Base-by-base conservation (phyloP, 2,329 filamentous ascomycete species). In the Eurotiales sp. region DNA sequence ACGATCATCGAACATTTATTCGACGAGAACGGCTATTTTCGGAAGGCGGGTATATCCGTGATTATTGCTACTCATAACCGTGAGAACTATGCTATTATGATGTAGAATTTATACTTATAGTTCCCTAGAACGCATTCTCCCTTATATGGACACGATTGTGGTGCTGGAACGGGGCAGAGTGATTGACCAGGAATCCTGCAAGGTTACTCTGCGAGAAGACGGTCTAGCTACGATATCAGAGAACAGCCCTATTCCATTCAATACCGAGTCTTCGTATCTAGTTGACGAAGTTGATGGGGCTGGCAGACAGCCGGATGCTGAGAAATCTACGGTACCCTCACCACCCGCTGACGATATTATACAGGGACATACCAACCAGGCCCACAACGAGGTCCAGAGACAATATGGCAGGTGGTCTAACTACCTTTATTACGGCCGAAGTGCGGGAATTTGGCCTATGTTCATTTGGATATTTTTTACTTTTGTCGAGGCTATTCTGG, bases 51-150 rank as follows among this genome's bases (percentile, higher is more conserved):
- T 27, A 27, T 29, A 41, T 48, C 53, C 1, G 40, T 55, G n/a
- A 32, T 52, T 36, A 19, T 52, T 42, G 44, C 34, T 7, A 52
- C 50, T n/a, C 37, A 30, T 37, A 42, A 36, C 12, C 39, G 50
- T 52, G 29, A 32, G 1, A 17, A n/a, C n/a, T 47, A 17, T 22
- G 30, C 30, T 34, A 34, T 30, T 22, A 36, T 37, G 21, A 14
- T 6, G 32, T 43, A 73, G 73, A 2, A 74, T n/a, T n/a, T n/a
- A n/a, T n/a, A n/a, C n/a, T n/a, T n/a, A n/a, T n/a, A n/a, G n/a
- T n/a, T n/a, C n/a, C 29, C 36, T 42, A 50, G 39, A 50, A 17
- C 46, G 37, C 1, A 15, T 51, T 19, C 11, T 51, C 23, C 23
- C 41, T 8, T 46, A 14, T 12, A 21, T 22, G 21, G 37, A 23